These are phyloP conservation scores for Lumnitzera littorea DNA, from an alignment of 345 rosid species.

Conservation along the genomic window DNA sequence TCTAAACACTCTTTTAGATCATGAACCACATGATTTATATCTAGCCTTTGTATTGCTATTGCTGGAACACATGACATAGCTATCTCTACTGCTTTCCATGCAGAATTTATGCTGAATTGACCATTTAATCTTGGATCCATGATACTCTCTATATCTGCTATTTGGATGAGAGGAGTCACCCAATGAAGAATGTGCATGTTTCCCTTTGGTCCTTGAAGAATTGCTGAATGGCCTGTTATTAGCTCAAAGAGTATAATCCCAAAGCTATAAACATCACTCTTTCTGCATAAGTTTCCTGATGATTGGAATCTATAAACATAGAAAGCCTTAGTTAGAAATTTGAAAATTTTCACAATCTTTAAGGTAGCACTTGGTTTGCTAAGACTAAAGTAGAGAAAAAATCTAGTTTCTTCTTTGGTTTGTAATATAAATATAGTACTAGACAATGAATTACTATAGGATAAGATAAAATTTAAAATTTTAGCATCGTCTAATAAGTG, in stretches of 20 bases:
- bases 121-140: conserved; percentile 13
- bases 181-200: not conserved
- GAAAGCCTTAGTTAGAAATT: too few species aligned
- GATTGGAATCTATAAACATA: conserved; percentile 19
- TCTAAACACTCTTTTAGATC: conserved; percentile 12
- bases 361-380: too few species aligned
- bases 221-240: conserved; percentile 27
- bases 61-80: conserved; percentile 12
- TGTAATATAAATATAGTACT: too few species aligned
- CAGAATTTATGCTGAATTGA: conserved; percentile 8
- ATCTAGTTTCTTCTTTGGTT: too few species aligned
- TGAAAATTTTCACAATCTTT: too few species aligned
- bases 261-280: conserved; percentile 46
- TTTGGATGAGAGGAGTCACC: conserved; percentile 7
- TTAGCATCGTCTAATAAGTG: too few species aligned
- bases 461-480: too few species aligned
- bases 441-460: too few species aligned
- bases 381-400: too few species aligned
- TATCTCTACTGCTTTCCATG: conserved; percentile 16
- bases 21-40: conserved; percentile 10
- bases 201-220: conserved; percentile 3
- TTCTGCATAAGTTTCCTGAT: conserved; percentile 28
- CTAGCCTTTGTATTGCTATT: conserved; percentile 11
- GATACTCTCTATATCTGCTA: conserved; percentile 17
- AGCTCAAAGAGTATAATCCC: conserved; percentile 12